Evolutionary conservation across 345 rosid species (phyloP).

Genomic region (Eucalyptus paniculata): DNA sequence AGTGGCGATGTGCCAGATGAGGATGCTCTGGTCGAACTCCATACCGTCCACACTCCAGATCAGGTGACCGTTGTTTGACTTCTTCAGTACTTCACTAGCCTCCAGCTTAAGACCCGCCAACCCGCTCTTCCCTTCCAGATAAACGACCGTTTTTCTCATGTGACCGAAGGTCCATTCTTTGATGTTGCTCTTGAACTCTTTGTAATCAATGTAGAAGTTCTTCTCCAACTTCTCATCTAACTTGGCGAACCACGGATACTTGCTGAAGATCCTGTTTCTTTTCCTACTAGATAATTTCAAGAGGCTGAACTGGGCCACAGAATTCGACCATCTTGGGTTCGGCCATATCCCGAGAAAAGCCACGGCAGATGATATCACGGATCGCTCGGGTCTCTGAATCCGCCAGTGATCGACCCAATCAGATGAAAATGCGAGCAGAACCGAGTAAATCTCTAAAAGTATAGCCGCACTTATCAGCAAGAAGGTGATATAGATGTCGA

Average conservation of each 20-base stretch:
- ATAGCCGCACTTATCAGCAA: too few species aligned
- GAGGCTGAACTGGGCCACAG: neutral
- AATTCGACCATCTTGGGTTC: neutral
- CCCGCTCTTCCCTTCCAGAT: neutral
- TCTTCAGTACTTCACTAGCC: neutral
- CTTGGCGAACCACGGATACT: neutral
- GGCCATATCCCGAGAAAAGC: fast-evolving
- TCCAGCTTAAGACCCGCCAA: neutral
- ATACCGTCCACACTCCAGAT: neutral
- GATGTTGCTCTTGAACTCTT: neutral
- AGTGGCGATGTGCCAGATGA: too few species aligned
- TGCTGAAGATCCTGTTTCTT: neutral
- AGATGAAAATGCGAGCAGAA: too few species aligned
- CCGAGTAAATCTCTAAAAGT: too few species aligned
- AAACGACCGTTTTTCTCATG: neutral
- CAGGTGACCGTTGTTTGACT: neutral
- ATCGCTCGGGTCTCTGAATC: fast-evolving
- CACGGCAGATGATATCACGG: neutral
- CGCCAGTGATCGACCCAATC: too few species aligned
- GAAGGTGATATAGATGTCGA: too few species aligned
- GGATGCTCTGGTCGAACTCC: neutral
- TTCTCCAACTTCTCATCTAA: neutral
- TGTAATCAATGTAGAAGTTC: neutral
- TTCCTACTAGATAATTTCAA: neutral
- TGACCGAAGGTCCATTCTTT: neutral